Conservation (phyloP, 352 stramenopile species). For the Globisporangium acanthophoron region DNA sequence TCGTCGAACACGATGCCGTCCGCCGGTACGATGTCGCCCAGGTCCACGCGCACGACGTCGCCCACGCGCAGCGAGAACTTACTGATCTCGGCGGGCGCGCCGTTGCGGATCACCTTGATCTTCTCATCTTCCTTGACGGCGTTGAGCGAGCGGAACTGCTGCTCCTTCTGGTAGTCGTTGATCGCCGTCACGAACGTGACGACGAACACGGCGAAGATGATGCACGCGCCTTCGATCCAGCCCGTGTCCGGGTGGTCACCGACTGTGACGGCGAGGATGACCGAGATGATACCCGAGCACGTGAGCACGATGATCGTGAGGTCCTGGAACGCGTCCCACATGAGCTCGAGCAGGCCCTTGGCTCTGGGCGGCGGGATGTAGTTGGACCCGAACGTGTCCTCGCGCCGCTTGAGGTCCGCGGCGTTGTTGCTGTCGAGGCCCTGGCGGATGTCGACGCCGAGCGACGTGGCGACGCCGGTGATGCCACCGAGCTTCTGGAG, state of each 20-base stretch:
- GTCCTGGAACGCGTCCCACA: slow-evolving; percentile 88
- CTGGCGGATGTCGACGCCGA: slow-evolving; percentile 38
- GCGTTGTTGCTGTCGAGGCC: slow-evolving; percentile 49
- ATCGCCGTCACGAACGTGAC: slow-evolving; percentile 87
- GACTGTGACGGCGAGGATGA: slow-evolving; percentile 47
- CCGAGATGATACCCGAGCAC: slow-evolving; percentile 44
- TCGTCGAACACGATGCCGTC: slow-evolving; percentile 88
- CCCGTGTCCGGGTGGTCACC: slow-evolving; percentile 49
- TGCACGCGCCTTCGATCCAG: slow-evolving; percentile 91
- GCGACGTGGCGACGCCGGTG: slow-evolving; percentile 37
- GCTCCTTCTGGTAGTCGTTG: slow-evolving; percentile 92
- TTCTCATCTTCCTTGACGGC: slow-evolving; percentile 79
- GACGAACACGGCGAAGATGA: slow-evolving; percentile 89
- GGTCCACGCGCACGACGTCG: slow-evolving; percentile 78
- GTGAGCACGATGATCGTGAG: slow-evolving; percentile 67
- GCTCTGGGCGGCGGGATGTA: slow-evolving; percentile 44
- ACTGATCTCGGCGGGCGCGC: slow-evolving; percentile 46
- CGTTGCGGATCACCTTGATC: slow-evolving; percentile 81
- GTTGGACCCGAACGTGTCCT: slow-evolving; percentile 47
- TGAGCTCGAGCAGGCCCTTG: slow-evolving; percentile 65
- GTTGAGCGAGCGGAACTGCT: slow-evolving; percentile 86
- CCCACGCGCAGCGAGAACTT: slow-evolving; percentile 85
- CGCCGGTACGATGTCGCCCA: slow-evolving; percentile 88
- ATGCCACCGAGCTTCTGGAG: slow-evolving; percentile 50
- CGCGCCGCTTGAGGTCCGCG: slow-evolving; percentile 26